Base-by-base conservation (phyloP, 306 rosid genomes). In the Trichosanthes truncata region DNA sequence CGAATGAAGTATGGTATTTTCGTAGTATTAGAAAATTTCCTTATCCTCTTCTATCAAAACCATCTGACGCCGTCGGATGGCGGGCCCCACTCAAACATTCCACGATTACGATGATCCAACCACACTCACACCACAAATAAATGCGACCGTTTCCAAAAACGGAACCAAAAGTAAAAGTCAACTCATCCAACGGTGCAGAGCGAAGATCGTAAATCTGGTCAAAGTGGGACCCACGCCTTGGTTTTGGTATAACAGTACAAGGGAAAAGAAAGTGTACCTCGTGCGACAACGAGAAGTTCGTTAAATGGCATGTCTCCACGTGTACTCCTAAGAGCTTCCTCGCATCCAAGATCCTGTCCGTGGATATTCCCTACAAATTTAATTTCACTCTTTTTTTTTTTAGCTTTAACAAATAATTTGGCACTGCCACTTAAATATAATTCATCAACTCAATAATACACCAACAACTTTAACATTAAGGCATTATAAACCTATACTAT, bases 271-370 rank as follows among this genome's bases (percentile, higher is more conserved):
- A 8, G 31, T 48, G 15, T 84, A 92, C 98, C 98, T 95, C 97
- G 51, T 95, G 97, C 26, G 96, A 85, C 0, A 95, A 48, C 68
- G 98, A 89, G 86, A 85, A 91, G 80, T 91, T 90, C 26, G 98
- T 95, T 79, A 92, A 81, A 77, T 92, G 95, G 68, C 98, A 95
- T 25, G 97, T 95, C 68, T 91, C 93, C 29, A 91, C 89, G 84
- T 95, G 95, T 0, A 90, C 97, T 0, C 84, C 90, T 56, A 95
- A 78, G 41, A 95, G 92, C 89, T 88, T 95, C 63, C 97, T 90
- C 86, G 89, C 90, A 76, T 95, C 98, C 9, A 92, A 43, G 52
- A 95, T 88, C 88, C 85, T 89, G 90, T 95, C 98, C 61, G 98
- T 95, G 13, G 98, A 92, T 35, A 95, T 95, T 6, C 97, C 93